Base-by-base conservation (phyloP, 768 basidiomycete genomes). In the Botryobasidium botryosum region DNA sequence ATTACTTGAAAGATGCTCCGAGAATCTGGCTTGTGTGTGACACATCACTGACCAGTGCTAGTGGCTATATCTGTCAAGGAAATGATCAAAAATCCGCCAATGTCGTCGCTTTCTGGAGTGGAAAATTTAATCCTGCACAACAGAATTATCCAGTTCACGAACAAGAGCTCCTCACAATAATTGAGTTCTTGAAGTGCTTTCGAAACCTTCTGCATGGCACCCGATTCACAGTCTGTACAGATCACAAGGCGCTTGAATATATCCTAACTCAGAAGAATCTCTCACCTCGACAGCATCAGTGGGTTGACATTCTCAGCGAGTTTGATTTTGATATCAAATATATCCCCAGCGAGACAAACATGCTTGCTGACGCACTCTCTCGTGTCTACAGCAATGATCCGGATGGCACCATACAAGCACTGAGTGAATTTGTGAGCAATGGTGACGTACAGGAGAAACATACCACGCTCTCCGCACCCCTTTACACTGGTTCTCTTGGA, bases 291-390 rank as follows among this genome's bases (percentile, higher is more conserved):
- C 68, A 68, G 27, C 58, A 58, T 0, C 50, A 59, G 0, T 69
- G 68, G 69, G 20, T 62, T 3, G 59, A 68, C 45, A 60, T 61
- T 20, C 47, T 72, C 1, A 44, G 51, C 0, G 52, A 62, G n/a
- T 71, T 66, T 45, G 60, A 69, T 31, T 55, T n/a, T n/a, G n/a
- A n/a, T n/a, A n/a, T n/a, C n/a, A n/a, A n/a, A n/a, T n/a, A n/a
- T n/a, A n/a, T n/a, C 13, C 24, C 27, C 17, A 25, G 21, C 18
- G 27, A 27, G n/a, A 6, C 8, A 18, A 69, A 72, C 47, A 51
- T 58, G 0, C 48, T 64, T 0, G 59, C 64, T 0, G 67, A 72
- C 52, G 61, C 66, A 0, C 50, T 72, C 4, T 70, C 66, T 0
- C 52, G 61, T 13, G 37, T 45, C 18, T 45, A 45, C 18, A 35